Base-by-base conservation (phyloP, 2,329 filamentous ascomycete species). In the Pyrenophora teres region DNA sequence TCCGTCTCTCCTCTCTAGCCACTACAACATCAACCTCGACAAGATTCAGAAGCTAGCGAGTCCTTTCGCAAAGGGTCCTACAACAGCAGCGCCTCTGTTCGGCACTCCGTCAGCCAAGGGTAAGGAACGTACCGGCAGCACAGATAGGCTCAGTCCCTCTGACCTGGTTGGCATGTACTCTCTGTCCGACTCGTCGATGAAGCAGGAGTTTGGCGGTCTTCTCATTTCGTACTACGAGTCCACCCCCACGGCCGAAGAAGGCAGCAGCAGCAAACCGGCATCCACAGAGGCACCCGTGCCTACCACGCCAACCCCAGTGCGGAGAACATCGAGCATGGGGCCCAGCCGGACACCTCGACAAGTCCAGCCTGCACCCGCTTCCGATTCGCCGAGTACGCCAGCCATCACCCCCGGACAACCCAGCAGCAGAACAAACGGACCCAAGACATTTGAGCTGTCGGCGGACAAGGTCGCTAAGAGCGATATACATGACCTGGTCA, bases 41-140 rank as follows among this genome's bases (percentile, higher is more conserved):
- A 88, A 89, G 62, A 84, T 99, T 45, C 88, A 92, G 59, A 90
- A 90, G 73, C 80, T 99, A 46, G 87, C 93, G 5, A 78, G 86
- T 51, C 90, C 93, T 6, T 96, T 97, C 68, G 80, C 87, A 39
- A 95, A 91, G 75, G 84, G 83, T 36, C 70, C 82, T 13, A 67
- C 75, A 4, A 75, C 82, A 4, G 74, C 83, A 6, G 46, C 57
- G 8, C 60, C n/a, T 69, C 79, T 82, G 4, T 81, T 85, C 12
- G 78, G 75, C 31, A 79, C 79, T 10, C 83, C 85, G n/a, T 71
- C 77, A 18, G 76, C 76, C 46, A 96, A 96, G 75, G 85, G 83
- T 41, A 96, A 93, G 73, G 91, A 73, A 10, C 62, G 67, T 35
- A 57, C 59, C 7, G 53, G 40, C n/a, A 67, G 69, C 9, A 40